These are phyloP conservation scores for Scenedesmus sp. DNA, from an alignment of 163 green algal species.

Conservation along the genomic window DNA sequence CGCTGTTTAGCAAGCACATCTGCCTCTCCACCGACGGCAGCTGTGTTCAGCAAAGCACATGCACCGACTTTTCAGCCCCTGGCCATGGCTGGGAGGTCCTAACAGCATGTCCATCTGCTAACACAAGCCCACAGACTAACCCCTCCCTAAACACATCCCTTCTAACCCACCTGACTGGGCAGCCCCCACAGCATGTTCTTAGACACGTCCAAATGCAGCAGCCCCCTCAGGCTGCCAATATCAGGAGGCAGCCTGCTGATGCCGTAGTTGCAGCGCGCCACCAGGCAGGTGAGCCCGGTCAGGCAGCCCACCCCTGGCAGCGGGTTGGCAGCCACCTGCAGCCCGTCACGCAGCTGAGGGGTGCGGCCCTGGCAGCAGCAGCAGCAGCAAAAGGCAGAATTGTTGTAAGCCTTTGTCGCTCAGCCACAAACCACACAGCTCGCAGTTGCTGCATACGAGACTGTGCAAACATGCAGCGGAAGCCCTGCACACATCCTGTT, in stretches of 20 bases:
- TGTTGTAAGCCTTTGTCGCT: neutral
- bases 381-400: neutral
- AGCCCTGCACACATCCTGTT: too few species aligned
- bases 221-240: neutral
- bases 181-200: constrained; percentile 57
- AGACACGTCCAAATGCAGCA: constrained; percentile 45
- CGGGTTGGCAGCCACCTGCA: constrained; percentile 37
- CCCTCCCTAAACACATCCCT: neutral
- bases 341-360: neutral
- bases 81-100: too few species aligned
- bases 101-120: neutral
- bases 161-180: constrained; percentile 16
- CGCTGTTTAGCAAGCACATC: too few species aligned
- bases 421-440: neutral
- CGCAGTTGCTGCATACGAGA: too few species aligned
- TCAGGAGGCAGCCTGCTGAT: constrained; percentile 52
- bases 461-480: too few species aligned
- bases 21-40: too few species aligned
- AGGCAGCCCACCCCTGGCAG: constrained; percentile 38
- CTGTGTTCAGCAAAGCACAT: too few species aligned
- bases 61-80: too few species aligned
- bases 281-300: constrained; percentile 25
- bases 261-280: constrained; percentile 52
- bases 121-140: neutral
- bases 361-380: constrained; percentile 40